Conservation (phyloP, 192 early-diverging fungal genomes). For the Coemansia javaensis region DNA sequence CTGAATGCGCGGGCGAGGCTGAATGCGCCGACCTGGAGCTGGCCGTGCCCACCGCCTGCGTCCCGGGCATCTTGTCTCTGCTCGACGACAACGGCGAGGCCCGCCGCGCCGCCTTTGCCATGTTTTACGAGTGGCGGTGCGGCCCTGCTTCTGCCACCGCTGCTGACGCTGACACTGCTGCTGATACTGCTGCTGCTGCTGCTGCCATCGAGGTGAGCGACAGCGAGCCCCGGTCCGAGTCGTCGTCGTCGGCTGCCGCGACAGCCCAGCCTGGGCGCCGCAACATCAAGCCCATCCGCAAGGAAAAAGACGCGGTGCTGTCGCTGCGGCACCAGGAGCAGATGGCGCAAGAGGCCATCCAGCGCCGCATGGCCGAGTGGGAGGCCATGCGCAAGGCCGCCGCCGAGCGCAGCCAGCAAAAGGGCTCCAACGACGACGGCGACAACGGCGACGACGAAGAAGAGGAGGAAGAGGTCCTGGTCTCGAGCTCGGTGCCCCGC, state of each 20-base stretch:
- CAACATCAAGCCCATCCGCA: constrained; percentile 37
- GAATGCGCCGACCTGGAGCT: background rate
- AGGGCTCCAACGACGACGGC: no score
- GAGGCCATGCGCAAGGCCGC: constrained; percentile 4
- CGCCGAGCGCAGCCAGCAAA: background rate
- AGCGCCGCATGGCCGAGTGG: constrained; percentile 5
- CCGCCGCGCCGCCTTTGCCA: background rate
- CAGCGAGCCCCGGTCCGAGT: no score
- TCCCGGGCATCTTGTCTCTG: background rate
- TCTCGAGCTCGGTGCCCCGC: background rate
- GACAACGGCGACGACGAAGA: background rate
- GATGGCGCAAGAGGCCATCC: constrained; percentile 5
- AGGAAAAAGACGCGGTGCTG: constrained; percentile 16
- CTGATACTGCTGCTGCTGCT: background rate
- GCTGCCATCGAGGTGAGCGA: no score
- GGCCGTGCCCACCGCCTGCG: background rate
- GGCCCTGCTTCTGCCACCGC: background rate
- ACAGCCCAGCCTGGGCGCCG: constrained; percentile 12
- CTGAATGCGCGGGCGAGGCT: background rate
- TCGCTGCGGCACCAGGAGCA: constrained; percentile 11
- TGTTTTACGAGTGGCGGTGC: background rate
- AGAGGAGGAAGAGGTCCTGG: background rate
- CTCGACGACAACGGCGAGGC: constrained; percentile 1
- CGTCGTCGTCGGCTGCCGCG: background rate
- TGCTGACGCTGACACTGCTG: background rate